phyloP scores from a whole-genome alignment of 2,329 filamentous ascomycete genomes.

The Lasiodiplodia hormozganensis region DNA sequence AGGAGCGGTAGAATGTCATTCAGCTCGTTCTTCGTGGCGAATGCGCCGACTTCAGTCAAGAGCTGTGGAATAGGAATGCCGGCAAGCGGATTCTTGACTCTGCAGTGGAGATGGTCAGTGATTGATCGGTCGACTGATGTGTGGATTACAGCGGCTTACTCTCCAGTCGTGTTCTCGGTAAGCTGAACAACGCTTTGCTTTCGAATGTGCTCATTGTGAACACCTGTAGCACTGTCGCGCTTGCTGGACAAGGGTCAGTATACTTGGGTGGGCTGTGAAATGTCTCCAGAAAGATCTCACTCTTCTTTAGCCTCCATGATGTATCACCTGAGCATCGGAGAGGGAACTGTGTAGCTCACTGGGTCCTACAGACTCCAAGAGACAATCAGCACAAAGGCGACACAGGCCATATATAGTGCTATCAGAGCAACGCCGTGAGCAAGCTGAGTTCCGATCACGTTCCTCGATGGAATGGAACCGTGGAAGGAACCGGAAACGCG shows the following conservation, averaged over 20 bases:
- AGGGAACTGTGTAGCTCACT: neutral
- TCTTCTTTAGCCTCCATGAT: conserved; percentile 15
- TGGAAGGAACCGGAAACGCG: neutral
- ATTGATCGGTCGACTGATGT: neutral
- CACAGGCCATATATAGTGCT: conserved; percentile 2
- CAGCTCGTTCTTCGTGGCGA: conserved; percentile 66
- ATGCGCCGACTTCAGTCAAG: conserved; percentile 63
- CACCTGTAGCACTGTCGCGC: neutral
- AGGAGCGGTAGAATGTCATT: conserved; percentile 65
- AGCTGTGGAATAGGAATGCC: conserved; percentile 61
- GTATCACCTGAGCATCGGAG: neutral
- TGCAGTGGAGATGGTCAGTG: conserved; percentile 34
- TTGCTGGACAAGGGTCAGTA: conserved; percentile 5
- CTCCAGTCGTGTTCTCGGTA: neutral
- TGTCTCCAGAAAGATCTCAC: neutral
- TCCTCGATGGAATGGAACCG: neutral
- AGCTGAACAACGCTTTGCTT: conserved; percentile 7
- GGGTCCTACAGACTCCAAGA: neutral
- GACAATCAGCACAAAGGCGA: neutral
- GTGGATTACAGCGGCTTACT: neutral
- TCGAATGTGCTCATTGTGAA: neutral
- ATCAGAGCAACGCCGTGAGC: neutral
- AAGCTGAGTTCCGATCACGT: neutral
- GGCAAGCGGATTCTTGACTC: conserved; percentile 63
- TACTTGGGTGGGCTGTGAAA: neutral